Evolutionary conservation across 768 basidiomycete genomes (phyloP), one percentile per base, ranked within the genome.

Genomic region (Daedalea quercina): DNA sequence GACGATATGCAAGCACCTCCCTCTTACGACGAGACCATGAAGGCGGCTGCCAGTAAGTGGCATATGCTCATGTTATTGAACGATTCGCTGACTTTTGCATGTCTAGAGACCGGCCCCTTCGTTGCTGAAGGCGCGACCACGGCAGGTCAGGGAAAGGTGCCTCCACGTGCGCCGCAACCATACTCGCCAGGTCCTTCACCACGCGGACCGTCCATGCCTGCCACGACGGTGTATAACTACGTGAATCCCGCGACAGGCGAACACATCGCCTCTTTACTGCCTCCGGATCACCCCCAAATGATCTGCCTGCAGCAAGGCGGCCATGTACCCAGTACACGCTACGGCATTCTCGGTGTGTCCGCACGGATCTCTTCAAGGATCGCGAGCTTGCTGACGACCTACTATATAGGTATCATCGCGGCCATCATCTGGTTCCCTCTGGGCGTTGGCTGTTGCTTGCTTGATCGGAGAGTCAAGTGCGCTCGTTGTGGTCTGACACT

Each of bases 401-500:
- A 23, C 7, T 35, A 37, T 40, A n/a, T 13, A 90, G 89, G 90
- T 51, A 67, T 92, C 28, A 69, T 93, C n/a, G 86, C 86, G 8
- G 90, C 90, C 3, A 70, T 93, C 23, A 71, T 92, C 54, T 92
- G 88, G 90, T 93, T 93, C 71, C 90, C 90, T 3, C 67, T 91
- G 0, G 90, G 90, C 3, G 76, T 93, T 35, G 87, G 82, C 1
- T 70, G 86, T 4, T 93, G 90, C 61, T 67, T 92, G 9, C 73
- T 93, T 23, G 90, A 93, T 65, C 76, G 85, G 42, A 70, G 75
- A 47, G 84, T 87, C 25, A 76, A 73, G 56, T 93, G 90, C 67
- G 66, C 62, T 23, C 71, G 76, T n/a, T 80, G 78, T 34, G 76
- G 76, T 3, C 44, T 54, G 24, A 41, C 66, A 2, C 52, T 79